Conservation (phyloP, 2,329 filamentous ascomycete species). For the Aspergillus sp. region DNA sequence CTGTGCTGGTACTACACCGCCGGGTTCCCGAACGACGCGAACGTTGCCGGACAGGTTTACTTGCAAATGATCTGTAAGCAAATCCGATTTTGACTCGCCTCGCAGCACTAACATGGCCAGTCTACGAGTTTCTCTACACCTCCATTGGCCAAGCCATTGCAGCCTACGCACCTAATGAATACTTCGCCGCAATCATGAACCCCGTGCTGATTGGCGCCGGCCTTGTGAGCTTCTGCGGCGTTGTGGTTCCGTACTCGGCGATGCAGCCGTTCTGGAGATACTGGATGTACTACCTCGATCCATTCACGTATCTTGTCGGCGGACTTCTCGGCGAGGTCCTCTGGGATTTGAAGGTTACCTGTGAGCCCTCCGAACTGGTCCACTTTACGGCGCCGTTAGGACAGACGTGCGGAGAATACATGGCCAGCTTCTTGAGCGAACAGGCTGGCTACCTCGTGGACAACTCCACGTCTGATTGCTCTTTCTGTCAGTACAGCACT, state of each 20-base stretch:
- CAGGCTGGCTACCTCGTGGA: constrained; percentile 32
- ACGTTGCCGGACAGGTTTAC: constrained; percentile 37
- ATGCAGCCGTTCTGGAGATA: constrained; percentile 44
- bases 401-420: constrained; percentile 35
- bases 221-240: constrained; percentile 40
- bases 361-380: constrained; percentile 31
- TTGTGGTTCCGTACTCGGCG: constrained; percentile 37
- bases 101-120: constrained; percentile 17
- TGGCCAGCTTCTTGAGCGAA: constrained; percentile 29
- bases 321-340: constrained; percentile 37
- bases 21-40: constrained; percentile 40
- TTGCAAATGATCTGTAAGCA: constrained; percentile 39
- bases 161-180: constrained; percentile 61
- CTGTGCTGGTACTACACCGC: constrained; percentile 60
- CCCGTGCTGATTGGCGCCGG: constrained; percentile 53
- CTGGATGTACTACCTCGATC: constrained; percentile 47
- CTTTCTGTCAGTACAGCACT: constrained; percentile 30
- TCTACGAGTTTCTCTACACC: constrained; percentile 45
- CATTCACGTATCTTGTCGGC: constrained; percentile 44
- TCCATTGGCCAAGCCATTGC: constrained; percentile 51
- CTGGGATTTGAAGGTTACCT: constrained; percentile 41
- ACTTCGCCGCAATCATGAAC: constrained; percentile 60
- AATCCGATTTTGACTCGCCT: neutral
- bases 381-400: constrained; percentile 26
- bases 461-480: constrained; percentile 26